phyloP scores from a whole-genome alignment of 108 stramenopile genomes.

The Discostella stelligeroides region DNA sequence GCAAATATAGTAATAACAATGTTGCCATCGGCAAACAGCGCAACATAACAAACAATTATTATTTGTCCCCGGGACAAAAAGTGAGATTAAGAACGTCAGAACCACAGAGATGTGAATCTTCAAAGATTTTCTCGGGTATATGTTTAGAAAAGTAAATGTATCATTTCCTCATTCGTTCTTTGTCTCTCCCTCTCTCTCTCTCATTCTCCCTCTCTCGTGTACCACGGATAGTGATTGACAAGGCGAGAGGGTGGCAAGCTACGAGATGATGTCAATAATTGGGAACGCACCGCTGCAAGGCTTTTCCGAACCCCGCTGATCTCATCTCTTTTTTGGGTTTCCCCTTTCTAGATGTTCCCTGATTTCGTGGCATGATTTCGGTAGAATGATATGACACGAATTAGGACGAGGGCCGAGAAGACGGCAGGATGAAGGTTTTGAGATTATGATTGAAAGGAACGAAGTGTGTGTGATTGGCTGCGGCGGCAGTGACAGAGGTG shows the following conservation, averaged over 20 bases:
- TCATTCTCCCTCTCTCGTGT: background rate
- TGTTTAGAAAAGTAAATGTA: constrained; percentile 34
- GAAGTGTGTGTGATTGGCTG: too few relatives aligned
- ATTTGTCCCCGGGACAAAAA: background rate
- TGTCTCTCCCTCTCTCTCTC: constrained; percentile 1
- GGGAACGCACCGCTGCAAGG: constrained; percentile 62
- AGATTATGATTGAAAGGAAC: too few relatives aligned
- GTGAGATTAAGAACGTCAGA: constrained; percentile 26
- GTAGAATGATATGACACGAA: too few relatives aligned
- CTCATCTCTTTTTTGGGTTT: constrained; percentile 88
- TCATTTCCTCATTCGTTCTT: constrained; percentile 52
- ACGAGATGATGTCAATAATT: too few relatives aligned
- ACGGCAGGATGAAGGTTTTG: too few relatives aligned
- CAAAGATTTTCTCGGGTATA: constrained; percentile 28
- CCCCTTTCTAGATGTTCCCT: constrained; percentile 91
- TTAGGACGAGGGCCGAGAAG: too few relatives aligned
- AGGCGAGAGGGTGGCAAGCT: background rate
- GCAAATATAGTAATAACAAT: background rate
- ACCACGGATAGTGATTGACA: background rate
- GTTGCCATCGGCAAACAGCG: background rate
- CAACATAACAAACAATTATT: too few relatives aligned
- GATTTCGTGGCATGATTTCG: constrained; percentile 79
- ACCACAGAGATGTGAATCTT: constrained; percentile 50
- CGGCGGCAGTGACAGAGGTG: background rate
- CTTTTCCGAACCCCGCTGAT: constrained; percentile 83